A percentile compares a stretch with the other conserved stretches of the same genome.
phyloP scores from a whole-genome alignment of 257 asterid species.

The Hygrophila difformis region DNA sequence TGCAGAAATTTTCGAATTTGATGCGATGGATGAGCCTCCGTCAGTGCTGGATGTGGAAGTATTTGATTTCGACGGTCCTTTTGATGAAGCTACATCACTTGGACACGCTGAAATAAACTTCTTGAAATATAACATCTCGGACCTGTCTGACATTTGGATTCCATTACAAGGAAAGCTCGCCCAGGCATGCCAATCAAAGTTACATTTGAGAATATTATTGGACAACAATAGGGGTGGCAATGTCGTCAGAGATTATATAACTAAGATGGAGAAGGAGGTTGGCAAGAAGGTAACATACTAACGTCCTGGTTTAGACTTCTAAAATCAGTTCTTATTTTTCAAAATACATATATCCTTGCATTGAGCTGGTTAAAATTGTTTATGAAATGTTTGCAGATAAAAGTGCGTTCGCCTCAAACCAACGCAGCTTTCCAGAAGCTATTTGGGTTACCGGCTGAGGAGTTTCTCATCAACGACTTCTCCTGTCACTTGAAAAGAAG shows the following conservation, averaged over 20 bases:
- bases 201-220: conserved; percentile 86
- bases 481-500: conserved; percentile 87
- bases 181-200: conserved; percentile 95
- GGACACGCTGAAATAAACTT: conserved; percentile 84
- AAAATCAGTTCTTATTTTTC: too few species aligned
- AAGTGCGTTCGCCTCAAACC: conserved; percentile 90
- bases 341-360: conserved; percentile 8
- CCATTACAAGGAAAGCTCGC: conserved; percentile 92
- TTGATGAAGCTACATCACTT: conserved; percentile 84
- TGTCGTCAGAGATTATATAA: conserved; percentile 68
- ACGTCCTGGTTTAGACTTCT: too few species aligned
- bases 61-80: conserved; percentile 91
- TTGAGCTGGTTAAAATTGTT: conserved; percentile 14
- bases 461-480: conserved; percentile 95
- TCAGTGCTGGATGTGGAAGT: conserved; percentile 87
- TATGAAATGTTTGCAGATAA: conserved; percentile 49
- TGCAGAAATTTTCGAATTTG: conserved; percentile 96
- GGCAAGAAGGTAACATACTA: conserved; percentile 72
- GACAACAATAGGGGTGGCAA: conserved; percentile 68
- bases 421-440: conserved; percentile 95
- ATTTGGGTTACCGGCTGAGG: conserved; percentile 87
- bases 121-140: conserved; percentile 66
- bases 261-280: conserved; percentile 96
- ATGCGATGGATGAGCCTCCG: conserved; percentile 99
- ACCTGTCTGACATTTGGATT: conserved; percentile 82